Conservation (phyloP, 805 yeast species). For the Schwanniomyces pseudopolymorphus region DNA sequence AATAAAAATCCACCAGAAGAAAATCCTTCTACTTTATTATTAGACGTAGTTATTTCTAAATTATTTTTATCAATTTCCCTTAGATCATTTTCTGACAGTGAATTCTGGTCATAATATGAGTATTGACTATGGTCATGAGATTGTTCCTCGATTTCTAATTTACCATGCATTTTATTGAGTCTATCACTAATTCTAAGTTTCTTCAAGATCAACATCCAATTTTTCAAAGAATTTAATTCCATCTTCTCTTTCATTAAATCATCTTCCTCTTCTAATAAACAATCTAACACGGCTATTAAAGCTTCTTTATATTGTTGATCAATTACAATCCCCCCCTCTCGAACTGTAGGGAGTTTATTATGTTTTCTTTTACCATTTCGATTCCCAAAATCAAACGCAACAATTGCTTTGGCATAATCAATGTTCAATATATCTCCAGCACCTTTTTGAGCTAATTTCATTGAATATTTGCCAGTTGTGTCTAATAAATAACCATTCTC, state of each 20-base stretch:
- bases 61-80: too few relatives aligned
- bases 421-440: constrained; percentile 73
- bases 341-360: constrained; percentile 54
- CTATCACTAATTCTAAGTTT: constrained; percentile 49
- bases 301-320: constrained; percentile 63
- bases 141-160: constrained; percentile 24
- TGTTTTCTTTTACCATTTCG: constrained; percentile 23
- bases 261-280: constrained; percentile 48
- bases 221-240: constrained; percentile 50
- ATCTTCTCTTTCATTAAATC: constrained; percentile 42
- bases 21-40: background rate
- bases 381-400: constrained; percentile 70
- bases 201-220: constrained; percentile 54
- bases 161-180: constrained; percentile 51
- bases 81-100: too few relatives aligned
- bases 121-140: too few relatives aligned
- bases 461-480: constrained; percentile 20
- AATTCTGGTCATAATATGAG: too few relatives aligned
- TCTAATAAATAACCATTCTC: constrained; percentile 63
- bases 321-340: constrained; percentile 74
- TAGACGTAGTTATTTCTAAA: too few relatives aligned
- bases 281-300: constrained; percentile 48
- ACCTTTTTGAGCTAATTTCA: constrained; percentile 49
- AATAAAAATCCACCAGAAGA: constrained; percentile 6
- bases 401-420: constrained; percentile 85